phyloP scores from a whole-genome alignment of 2,329 filamentous ascomycete species.

The Penicillium sclerotiorum region DNA sequence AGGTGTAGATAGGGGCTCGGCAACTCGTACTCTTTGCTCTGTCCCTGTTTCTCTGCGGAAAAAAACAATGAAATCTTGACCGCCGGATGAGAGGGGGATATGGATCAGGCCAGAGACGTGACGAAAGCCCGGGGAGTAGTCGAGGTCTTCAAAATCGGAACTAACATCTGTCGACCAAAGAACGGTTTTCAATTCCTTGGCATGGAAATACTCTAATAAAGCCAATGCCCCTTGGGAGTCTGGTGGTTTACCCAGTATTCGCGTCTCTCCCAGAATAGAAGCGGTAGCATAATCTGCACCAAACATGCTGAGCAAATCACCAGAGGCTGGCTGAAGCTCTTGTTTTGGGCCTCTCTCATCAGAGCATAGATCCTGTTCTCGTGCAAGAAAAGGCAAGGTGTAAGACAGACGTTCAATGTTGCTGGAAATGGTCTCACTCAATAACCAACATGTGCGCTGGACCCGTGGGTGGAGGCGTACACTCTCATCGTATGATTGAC shows the following conservation, averaged over 20 bases:
- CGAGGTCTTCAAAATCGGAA: conserved; percentile 76
- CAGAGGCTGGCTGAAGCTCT: conserved; percentile 82
- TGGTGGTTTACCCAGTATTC: conserved; percentile 73
- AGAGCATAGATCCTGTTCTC: conserved; percentile 76
- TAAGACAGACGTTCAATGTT: conserved; percentile 87
- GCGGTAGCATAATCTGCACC: conserved; percentile 82
- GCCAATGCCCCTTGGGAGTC: conserved; percentile 80
- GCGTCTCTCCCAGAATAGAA: conserved; percentile 80
- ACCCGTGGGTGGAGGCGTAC: conserved; percentile 87
- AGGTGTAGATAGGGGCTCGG: conserved; percentile 42
- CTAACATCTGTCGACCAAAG: conserved; percentile 73
- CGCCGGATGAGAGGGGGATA: conserved; percentile 73
- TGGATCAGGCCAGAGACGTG: conserved; percentile 75
- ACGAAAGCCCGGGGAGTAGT: conserved; percentile 76
- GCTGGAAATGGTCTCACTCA: conserved; percentile 78
- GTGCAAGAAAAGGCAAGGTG: conserved; percentile 75
- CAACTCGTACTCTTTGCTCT: background rate
- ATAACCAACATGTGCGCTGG: conserved; percentile 83
- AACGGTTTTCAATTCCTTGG: conserved; percentile 72
- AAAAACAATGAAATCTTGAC: conserved; percentile 83
- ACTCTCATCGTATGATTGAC: conserved; percentile 76
- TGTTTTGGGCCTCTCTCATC: conserved; percentile 71
- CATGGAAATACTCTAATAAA: conserved; percentile 78
- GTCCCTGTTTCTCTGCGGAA: conserved; percentile 67
- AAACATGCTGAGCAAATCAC: conserved; percentile 79